Base-by-base conservation (phyloP, 768 basidiomycete species). In the Leucocoprinus leucothites region DNA sequence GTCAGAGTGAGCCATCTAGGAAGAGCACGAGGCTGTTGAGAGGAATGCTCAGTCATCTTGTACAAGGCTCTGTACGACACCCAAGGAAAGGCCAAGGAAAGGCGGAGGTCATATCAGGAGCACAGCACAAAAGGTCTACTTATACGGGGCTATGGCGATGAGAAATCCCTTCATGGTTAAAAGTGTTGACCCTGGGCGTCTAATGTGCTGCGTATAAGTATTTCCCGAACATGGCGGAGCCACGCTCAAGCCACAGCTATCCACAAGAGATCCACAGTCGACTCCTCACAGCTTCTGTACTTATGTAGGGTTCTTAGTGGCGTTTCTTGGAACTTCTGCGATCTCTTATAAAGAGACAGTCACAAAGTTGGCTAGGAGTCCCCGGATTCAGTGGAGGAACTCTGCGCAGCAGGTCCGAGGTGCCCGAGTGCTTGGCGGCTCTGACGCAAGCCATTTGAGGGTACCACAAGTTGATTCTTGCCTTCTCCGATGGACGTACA, bases 91-190 rank as follows among this genome's bases (percentile, higher is more conserved):
- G 53, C 38, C 46, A 41, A 48, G 45, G 13, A 26, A 28, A 25
- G 21, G 21, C 8, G 7, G 9, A 4, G 24, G 24, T n/a, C n/a
- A n/a, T n/a, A 44, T 18, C 28, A 43, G 16, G 21, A 24, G 43
- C n/a, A n/a, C 3, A 31, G 45, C n/a, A 31, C 11, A 31, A 18
- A 24, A 28, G 18, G 40, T 26, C 8, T 31, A 44, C 41, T 48
- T 48, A 48, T 40, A 26, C n/a, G n/a, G n/a, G 22, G 11, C 22
- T 3, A 13, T 7, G 34, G 53, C 21, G 45, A 46, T 48, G 53
- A 42, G 25, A 28, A 47, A 40, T 48, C 53, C 36, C 51, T 36
- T 40, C 35, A 38, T 47, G 45, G 53, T 24, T n/a, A 28, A 26
- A 1, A 4, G 24, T 9, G 28, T 45, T 24, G 31, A 31, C 5